A percentile compares a stretch with the other conserved stretches of the same genome.
Evolutionary conservation across 441 rosid species (phyloP).

Genomic region (Dalechampia spathulata): DNA sequence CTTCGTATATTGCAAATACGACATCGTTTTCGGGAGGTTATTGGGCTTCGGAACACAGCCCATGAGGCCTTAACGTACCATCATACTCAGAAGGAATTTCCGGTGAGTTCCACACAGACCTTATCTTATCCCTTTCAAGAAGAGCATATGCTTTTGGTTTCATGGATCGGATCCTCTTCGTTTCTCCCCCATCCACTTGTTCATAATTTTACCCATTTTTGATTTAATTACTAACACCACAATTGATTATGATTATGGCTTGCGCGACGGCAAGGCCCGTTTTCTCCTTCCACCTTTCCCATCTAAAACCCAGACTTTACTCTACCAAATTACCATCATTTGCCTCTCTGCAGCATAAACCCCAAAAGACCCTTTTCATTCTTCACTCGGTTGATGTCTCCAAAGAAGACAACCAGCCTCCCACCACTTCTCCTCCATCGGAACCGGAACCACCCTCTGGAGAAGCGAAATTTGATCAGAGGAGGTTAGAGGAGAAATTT

Average conservation of each 20-base stretch:
- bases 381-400: slow-evolving; percentile 46
- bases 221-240: background rate
- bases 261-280: slow-evolving; percentile 43
- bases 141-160: no score
- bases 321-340: slow-evolving; percentile 21
- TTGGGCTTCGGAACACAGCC: no score
- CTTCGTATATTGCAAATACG: no score
- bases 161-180: no score
- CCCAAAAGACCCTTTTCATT: slow-evolving; percentile 19
- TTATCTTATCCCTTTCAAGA: no score
- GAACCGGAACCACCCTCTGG: background rate
- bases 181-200: slow-evolving; percentile 36
- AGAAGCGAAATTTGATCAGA: slow-evolving; percentile 23
- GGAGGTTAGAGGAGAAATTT: slow-evolving; percentile 77
- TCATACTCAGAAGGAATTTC: no score
- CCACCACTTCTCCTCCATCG: background rate
- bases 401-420: slow-evolving; percentile 40
- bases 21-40: no score
- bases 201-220: background rate
- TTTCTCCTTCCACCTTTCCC: slow-evolving; percentile 43
- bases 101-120: no score
- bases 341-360: slow-evolving; percentile 11
- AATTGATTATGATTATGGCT: slow-evolving; percentile 23
- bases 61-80: no score
- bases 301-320: slow-evolving; percentile 22